Evolutionary conservation across 805 yeast species (phyloP).

Genomic region (Candida sphagnicola): DNA sequence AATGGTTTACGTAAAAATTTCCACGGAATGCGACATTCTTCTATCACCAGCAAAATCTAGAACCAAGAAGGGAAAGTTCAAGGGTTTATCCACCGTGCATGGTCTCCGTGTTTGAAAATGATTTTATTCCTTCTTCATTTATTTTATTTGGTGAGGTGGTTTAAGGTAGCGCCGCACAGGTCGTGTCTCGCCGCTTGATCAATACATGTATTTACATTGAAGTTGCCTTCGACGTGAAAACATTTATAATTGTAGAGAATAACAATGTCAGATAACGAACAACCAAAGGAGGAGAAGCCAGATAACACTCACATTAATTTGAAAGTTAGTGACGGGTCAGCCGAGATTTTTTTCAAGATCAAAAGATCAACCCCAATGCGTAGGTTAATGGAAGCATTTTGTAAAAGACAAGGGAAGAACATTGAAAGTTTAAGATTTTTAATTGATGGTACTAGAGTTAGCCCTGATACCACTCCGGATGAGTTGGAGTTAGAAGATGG

Average conservation of each 20-base stretch:
- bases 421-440: slow-evolving; percentile 79
- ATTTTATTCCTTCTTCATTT: background rate
- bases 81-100: too few relatives aligned
- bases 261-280: slow-evolving; percentile 19
- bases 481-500: slow-evolving; percentile 92
- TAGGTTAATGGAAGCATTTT: slow-evolving; percentile 96
- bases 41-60: too few relatives aligned
- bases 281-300: slow-evolving; percentile 44
- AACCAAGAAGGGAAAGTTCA: too few relatives aligned
- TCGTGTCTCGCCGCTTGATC: background rate
- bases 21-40: too few relatives aligned
- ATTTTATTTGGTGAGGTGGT: too few relatives aligned
- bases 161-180: background rate
- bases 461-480: slow-evolving; percentile 88
- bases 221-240: background rate
- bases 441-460: slow-evolving; percentile 88
- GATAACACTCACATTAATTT: slow-evolving; percentile 77
- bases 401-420: slow-evolving; percentile 94
- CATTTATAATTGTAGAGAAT: background rate
- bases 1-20: too few relatives aligned
- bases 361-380: slow-evolving; percentile 87
- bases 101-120: too few relatives aligned
- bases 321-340: slow-evolving; percentile 89
- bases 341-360: slow-evolving; percentile 94
- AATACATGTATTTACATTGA: background rate